Evolutionary conservation across 495 filamentous ascomycete species (phyloP), one percentile per base, ranked within the genome.

Genomic region (Tirmania nivea): DNA sequence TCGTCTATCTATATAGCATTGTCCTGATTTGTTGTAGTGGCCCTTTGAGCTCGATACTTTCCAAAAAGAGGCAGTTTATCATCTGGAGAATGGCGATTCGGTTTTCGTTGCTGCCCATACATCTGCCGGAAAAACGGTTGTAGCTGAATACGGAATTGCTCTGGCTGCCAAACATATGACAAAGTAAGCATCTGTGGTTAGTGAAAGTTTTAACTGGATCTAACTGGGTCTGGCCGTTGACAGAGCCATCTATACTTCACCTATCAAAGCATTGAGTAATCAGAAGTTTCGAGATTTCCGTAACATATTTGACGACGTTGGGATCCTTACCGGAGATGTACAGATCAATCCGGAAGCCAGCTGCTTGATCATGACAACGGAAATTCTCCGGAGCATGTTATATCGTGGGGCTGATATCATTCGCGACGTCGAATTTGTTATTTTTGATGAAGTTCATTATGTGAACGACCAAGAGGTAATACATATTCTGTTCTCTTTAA

Each of bases 21-120:
- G 25, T 12, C 19, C 55, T 62, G 39, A 62, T 25, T 10, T 51
- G 52, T n/a, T 4, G 36, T 48, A 62, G 59, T 97, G 86, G 86
- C 86, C 87, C 8, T 97, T 97, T 56, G 90, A 97, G 64, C 76
- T 96, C 16, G 90, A 97, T 59, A 94, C 83, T 0, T 97, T 97
- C 69, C 90, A 97, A 60, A 97, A 96, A 63, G 90, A 97, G 68
- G 90, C 90, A 11, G 81, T 97, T 10, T 97, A 95, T 63, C 92
- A 97, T 68, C 76, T 97, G 14, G 90, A 97, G 63, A 83, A 82
- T 60, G 89, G 89, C 19, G 90, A 97, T 63, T 96, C 90, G 0
- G 90, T 97, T 39, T 97, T 97, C 62, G 92, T 97, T 31, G 90
- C 92, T n/a, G 90, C 90, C 5, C 90, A 97, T 66, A 97, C 90